These are phyloP conservation scores for Staphylotrichum tortipilum DNA, from an alignment of 495 filamentous ascomycete species.

Conservation along the genomic window DNA sequence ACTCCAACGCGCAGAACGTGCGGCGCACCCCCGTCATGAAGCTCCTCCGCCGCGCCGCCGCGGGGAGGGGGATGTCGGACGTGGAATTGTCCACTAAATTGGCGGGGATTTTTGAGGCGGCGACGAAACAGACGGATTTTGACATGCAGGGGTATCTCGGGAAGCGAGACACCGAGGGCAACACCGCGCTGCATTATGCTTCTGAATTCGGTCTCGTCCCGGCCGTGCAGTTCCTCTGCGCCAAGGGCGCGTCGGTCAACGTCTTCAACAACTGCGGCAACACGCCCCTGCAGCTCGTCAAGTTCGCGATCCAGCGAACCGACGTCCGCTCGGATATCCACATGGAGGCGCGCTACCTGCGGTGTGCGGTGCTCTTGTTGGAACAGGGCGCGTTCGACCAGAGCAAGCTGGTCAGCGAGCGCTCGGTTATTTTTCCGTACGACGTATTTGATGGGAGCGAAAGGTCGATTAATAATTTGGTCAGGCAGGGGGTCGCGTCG, in stretches of 20 bases:
- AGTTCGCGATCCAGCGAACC: constrained; percentile 29
- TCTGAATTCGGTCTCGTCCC: constrained; percentile 27
- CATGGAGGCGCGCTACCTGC: constrained; percentile 28
- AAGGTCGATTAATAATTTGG: constrained; percentile 20
- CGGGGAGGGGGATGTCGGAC: constrained; percentile 18
- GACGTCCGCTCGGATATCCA: constrained; percentile 28
- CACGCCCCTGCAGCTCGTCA: constrained; percentile 28
- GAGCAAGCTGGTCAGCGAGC: constrained; percentile 27
- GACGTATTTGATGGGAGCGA: constrained; percentile 28
- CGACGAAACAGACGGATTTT: constrained; percentile 14
- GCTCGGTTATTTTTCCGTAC: constrained; percentile 21
- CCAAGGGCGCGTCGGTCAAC: constrained; percentile 20
- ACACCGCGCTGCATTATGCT: constrained; percentile 27
- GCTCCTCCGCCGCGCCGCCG: constrained; percentile 18
- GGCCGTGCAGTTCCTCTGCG: constrained; percentile 22
- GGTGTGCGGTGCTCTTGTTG: constrained; percentile 25
- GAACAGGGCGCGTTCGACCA: constrained; percentile 28
- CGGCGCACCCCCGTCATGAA: constrained; percentile 26
- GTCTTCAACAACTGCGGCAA: constrained; percentile 32
- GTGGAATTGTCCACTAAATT: constrained; percentile 17
- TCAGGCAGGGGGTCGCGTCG: constrained; percentile 24
- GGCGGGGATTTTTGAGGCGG: constrained; percentile 12
- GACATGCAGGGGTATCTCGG: constrained; percentile 15
- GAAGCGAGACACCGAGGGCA: constrained; percentile 28
- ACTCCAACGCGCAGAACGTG: constrained; percentile 16